Percentiles rank a stretch among this genome's conserved stretches.
These are phyloP conservation scores for Dendrobium officinale DNA, from an alignment of 106 monocot species.

Conservation along the genomic window DNA sequence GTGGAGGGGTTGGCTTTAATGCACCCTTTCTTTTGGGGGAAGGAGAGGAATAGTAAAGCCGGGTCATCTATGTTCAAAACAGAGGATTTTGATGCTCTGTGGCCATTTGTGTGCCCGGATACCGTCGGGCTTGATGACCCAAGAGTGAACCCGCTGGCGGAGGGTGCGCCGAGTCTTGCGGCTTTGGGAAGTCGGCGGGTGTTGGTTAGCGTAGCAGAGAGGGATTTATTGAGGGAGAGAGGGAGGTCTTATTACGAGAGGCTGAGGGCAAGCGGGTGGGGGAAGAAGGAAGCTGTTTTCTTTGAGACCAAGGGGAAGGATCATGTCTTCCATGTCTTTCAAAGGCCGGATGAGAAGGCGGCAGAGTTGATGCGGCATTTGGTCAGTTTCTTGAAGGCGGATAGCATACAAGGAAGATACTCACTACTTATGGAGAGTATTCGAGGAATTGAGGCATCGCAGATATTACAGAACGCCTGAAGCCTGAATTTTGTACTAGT, in stretches of 20 bases:
- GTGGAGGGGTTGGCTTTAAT: slow-evolving; percentile 19
- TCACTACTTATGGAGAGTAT: neutral
- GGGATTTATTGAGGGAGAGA: slow-evolving; percentile 16
- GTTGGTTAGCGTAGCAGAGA: slow-evolving; percentile 21
- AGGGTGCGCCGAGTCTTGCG: slow-evolving; percentile 2
- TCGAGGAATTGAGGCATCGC: no score
- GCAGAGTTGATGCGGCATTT: neutral
- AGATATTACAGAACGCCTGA: no score
- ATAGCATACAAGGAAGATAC: neutral
- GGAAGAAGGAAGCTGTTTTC: slow-evolving; percentile 7
- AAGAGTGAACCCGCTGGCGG: slow-evolving; percentile 15
- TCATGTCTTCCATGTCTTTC: slow-evolving; percentile 25
- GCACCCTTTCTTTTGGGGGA: slow-evolving; percentile 21
- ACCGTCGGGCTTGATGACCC: slow-evolving; percentile 10
- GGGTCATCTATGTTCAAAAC: neutral
- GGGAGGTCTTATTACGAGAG: slow-evolving; percentile 18
- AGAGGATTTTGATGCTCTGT: slow-evolving; percentile 3
- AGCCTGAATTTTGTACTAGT: no score
- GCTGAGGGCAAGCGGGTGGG: slow-evolving; percentile 16
- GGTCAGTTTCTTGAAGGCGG: neutral
- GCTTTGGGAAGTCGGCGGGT: neutral
- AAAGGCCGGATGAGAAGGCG: neutral
- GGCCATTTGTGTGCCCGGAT: slow-evolving; percentile 20
- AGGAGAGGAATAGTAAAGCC: neutral
- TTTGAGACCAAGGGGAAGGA: slow-evolving; percentile 11